Evolutionary conservation across 495 filamentous ascomycete species (phyloP), one percentile per base, ranked within the genome.

Genomic region (Penicillium samsonianum): DNA sequence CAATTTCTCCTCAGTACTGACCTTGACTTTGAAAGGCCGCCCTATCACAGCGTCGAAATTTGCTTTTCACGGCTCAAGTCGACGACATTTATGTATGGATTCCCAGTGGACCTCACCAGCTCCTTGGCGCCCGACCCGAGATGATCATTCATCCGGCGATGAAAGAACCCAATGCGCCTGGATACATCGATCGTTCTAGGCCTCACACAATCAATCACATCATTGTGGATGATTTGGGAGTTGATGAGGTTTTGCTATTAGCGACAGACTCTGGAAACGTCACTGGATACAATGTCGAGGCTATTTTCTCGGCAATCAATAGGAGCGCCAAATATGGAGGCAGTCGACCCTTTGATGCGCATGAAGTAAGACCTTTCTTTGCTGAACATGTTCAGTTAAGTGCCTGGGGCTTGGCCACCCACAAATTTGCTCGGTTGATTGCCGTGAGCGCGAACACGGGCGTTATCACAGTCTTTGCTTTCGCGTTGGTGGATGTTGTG

Each of bases 211-310:
- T 96, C 53, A 97, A 95, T 63, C 82, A 87, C 53, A 72, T 98
- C 3, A 79, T 90, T 33, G 79, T 96, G 19, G 90, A 91, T 40
- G 84, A 89, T 47, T 74, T 98, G 3, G 94, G 94, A 3, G 72
- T 83, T 28, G 82, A 92, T 44, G 94, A 98, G 70, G 84, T 96
- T 12, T 57, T 97, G 19, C 69, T 93, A 2, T 76, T 88, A 42
- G 84, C 79, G 11, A 92, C 86, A 54, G 94, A 97, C 63, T 92
- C 96, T 60, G 94, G 94, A 5, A 93, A 98, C 70, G 86, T 95
- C 10, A 80, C 88, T 35, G 91, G 84, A 5, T 96, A 92, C 69
- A 85, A 89, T 59, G 88, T 87, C 1, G 79, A 80, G 31, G 73
- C 75, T 5, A 82, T 89, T 5, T 72, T 69, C 28, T 77, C 73